Evolutionary conservation across 2,329 filamentous ascomycete genomes (phyloP).

Genomic region (Raffaelea deltoideospora): DNA sequence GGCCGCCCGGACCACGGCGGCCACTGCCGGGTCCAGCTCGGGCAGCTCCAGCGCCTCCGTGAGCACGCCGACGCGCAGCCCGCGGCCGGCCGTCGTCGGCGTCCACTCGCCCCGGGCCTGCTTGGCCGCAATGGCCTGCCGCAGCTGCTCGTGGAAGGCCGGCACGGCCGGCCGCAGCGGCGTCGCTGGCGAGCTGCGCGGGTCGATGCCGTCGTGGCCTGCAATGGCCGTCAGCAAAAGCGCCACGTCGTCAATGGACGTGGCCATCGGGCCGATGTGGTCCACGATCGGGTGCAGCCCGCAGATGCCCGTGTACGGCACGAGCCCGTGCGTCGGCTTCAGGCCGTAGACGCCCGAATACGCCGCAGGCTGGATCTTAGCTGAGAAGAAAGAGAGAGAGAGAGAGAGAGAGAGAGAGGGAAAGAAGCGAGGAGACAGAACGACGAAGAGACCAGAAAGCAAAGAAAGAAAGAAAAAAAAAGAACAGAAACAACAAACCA

Average conservation of each 20-base stretch:
- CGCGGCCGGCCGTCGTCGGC: conserved; percentile 15
- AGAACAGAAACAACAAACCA: conserved; percentile 23
- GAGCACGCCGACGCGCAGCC: conserved; percentile 27
- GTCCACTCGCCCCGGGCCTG: conserved; percentile 8
- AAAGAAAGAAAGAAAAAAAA: too few relatives aligned
- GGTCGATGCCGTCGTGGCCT: conserved; percentile 31
- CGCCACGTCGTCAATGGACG: conserved; percentile 24
- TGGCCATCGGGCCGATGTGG: conserved; percentile 28
- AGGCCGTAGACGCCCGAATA: conserved; percentile 24
- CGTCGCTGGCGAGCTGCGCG: conserved; percentile 22
- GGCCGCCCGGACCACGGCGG: conserved; percentile 20
- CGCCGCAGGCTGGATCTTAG: conserved; percentile 14
- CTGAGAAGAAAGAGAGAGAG: background rate
- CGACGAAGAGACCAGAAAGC: background rate
- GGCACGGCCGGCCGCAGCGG: conserved; percentile 17
- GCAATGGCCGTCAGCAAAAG: conserved; percentile 22
- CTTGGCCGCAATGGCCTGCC: conserved; percentile 8
- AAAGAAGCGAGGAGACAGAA: too few relatives aligned
- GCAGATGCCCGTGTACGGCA: conserved; percentile 31
- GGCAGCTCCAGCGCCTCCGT: conserved; percentile 24
- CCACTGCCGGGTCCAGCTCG: conserved; percentile 22
- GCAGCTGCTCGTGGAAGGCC: conserved; percentile 15
- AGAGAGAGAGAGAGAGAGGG: too few relatives aligned
- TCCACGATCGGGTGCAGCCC: conserved; percentile 24
- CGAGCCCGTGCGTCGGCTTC: conserved; percentile 30